Conservation (phyloP, 1,139 yeast species). For the Debaryomyces coudertii region DNA sequence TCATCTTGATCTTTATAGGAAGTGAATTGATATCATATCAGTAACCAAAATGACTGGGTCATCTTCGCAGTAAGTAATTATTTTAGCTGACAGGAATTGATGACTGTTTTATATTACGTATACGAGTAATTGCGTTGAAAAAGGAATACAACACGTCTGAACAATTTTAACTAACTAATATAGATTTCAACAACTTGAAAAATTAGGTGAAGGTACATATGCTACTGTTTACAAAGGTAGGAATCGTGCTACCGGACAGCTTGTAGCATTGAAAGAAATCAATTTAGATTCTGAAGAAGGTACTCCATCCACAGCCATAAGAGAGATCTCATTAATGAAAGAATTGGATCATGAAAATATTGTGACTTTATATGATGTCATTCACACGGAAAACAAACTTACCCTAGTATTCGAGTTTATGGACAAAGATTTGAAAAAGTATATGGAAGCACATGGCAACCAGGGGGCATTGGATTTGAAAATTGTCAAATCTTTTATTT, state of each 20-base stretch:
- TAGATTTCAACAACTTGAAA: constrained; percentile 69
- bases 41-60: constrained; percentile 16
- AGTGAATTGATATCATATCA: constrained; percentile 2
- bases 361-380: constrained; percentile 90
- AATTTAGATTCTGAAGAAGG: constrained; percentile 96
- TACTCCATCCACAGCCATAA: constrained; percentile 95
- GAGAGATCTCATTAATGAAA: constrained; percentile 96
- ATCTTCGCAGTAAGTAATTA: constrained; percentile 33
- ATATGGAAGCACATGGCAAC: constrained; percentile 88
- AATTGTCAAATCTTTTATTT: constrained; percentile 88
- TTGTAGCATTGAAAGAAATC: constrained; percentile 94
- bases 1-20: background rate
- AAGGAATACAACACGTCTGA: constrained; percentile 6
- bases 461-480: constrained; percentile 80
- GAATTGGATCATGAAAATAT: constrained; percentile 94
- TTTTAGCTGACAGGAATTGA: background rate
- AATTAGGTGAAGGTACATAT: constrained; percentile 96
- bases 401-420: constrained; percentile 91
- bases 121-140: background rate
- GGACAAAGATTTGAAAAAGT: constrained; percentile 92
- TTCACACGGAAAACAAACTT: constrained; percentile 93
- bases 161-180: constrained; percentile 15
- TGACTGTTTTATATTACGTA: background rate
- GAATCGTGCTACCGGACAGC: constrained; percentile 86
- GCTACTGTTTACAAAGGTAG: constrained; percentile 98